Conservation (phyloP, 495 filamentous ascomycete species). For the Alectoria sarmentosa region DNA sequence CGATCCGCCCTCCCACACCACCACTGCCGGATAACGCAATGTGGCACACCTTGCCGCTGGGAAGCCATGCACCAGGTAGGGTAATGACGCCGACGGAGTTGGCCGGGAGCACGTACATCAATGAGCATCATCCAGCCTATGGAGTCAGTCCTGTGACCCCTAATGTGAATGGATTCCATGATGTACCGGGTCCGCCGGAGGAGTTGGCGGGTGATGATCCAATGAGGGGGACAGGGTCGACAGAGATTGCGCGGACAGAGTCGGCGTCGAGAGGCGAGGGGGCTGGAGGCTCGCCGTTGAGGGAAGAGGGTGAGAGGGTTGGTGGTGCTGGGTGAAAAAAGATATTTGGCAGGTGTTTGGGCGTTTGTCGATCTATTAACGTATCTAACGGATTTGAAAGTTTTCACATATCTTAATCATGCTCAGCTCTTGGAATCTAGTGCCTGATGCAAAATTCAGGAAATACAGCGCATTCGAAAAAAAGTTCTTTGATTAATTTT, state of each 20-base stretch:
- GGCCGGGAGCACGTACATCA: constrained; percentile 20
- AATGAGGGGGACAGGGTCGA: not conserved
- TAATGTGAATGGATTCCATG: not conserved
- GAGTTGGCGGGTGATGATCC: constrained; percentile 2
- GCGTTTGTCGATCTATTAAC: not conserved
- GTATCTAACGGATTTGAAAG: not conserved
- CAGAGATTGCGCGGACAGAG: not conserved
- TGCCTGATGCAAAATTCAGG: not conserved
- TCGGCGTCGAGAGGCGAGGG: not conserved
- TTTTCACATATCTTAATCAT: not conserved
- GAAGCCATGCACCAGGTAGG: not conserved
- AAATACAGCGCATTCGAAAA: not conserved
- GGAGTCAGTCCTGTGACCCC: not conserved
- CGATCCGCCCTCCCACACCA: not conserved
- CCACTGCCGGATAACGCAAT: constrained; percentile 1
- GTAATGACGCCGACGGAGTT: constrained; percentile 22
- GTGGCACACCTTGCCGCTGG: not conserved
- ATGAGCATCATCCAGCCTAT: constrained; percentile 26
- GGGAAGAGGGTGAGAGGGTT: not conserved
- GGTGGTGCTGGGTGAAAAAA: not conserved
- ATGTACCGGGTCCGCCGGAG: constrained; percentile 1
- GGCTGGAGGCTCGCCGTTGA: not conserved
- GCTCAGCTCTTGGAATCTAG: not conserved
- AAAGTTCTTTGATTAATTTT: not conserved
- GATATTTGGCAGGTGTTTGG: not conserved